Conservation (phyloP, 768 basidiomycete species). For the Holtermannia corniformis region DNA sequence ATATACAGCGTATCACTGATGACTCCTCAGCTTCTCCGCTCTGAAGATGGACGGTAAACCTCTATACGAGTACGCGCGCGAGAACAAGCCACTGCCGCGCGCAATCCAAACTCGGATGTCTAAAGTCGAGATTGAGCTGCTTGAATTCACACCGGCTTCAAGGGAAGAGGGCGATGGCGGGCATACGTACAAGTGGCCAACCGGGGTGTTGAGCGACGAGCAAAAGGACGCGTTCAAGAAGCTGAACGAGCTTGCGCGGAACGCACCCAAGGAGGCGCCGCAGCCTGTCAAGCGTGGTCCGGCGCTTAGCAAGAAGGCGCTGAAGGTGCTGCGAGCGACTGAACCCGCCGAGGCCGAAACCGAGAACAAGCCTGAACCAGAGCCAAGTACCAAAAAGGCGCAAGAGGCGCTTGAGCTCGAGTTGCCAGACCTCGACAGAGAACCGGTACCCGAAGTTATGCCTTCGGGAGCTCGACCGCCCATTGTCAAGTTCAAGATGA, state of each 20-base stretch:
- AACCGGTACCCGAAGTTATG: constrained; percentile 20
- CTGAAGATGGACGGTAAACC: constrained; percentile 97
- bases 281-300: not conserved
- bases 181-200: constrained; percentile 71
- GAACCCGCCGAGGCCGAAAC: not conserved
- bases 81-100: constrained; percentile 80
- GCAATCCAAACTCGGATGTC: constrained; percentile 83
- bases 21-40: constrained; percentile 70
- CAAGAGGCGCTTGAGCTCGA: not conserved
- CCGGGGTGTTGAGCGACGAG: constrained; percentile 56
- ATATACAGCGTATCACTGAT: constrained; percentile 5
- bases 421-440: constrained; percentile 19
- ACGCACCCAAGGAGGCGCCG: constrained; percentile 6
- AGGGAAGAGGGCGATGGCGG: constrained; percentile 44
- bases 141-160: constrained; percentile 59
- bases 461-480: constrained; percentile 46
- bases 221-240: constrained; percentile 61
- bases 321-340: not conserved
- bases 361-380: constrained; percentile 1
- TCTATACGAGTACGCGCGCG: constrained; percentile 87
- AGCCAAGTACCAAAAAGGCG: not conserved
- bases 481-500: constrained; percentile 82
- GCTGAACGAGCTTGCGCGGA: constrained; percentile 47
- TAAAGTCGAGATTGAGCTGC: constrained; percentile 67
- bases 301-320: not conserved